Evolutionary conservation across 2,329 filamentous ascomycete species (phyloP).

Genomic region (Dothistroma pini): DNA sequence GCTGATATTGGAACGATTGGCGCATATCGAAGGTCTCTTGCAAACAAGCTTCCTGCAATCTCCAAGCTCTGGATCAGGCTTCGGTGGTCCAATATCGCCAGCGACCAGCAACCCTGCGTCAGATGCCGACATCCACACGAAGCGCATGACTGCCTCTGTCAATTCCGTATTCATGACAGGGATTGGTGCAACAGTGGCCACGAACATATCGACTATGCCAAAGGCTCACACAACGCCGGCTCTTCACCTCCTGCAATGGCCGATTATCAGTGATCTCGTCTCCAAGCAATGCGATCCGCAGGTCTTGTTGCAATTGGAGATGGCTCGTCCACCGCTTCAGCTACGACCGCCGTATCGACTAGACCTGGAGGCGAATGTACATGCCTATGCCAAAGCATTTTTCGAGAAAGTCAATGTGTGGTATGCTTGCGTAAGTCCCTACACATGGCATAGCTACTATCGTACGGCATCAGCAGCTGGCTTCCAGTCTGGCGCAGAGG

Average conservation of each 20-base stretch:
- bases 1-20: constrained; percentile 74
- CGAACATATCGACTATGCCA: constrained; percentile 81
- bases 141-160: constrained; percentile 35
- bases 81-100: constrained; percentile 33
- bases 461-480: constrained; percentile 69
- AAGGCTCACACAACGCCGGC: constrained; percentile 80
- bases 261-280: constrained; percentile 72
- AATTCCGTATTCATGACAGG: constrained; percentile 49
- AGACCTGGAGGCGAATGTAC: constrained; percentile 21
- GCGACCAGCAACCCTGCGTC: constrained; percentile 47
- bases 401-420: constrained; percentile 79
- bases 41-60: constrained; percentile 60
- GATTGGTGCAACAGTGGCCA: constrained; percentile 64
- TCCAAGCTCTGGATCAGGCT: constrained; percentile 2
- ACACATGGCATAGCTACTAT: constrained; percentile 74
- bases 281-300: constrained; percentile 75
- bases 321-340: constrained; percentile 71
- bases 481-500: constrained; percentile 75
- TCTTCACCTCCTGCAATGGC: constrained; percentile 74
- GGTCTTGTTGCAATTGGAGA: constrained; percentile 75
- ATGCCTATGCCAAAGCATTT: constrained; percentile 71
- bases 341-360: constrained; percentile 48
- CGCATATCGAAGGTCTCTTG: constrained; percentile 73
- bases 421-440: constrained; percentile 82
- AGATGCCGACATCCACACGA: constrained; percentile 38